Conservation (phyloP, 2,329 filamentous ascomycete species). For the Tolypocladium cylindrosporum region DNA sequence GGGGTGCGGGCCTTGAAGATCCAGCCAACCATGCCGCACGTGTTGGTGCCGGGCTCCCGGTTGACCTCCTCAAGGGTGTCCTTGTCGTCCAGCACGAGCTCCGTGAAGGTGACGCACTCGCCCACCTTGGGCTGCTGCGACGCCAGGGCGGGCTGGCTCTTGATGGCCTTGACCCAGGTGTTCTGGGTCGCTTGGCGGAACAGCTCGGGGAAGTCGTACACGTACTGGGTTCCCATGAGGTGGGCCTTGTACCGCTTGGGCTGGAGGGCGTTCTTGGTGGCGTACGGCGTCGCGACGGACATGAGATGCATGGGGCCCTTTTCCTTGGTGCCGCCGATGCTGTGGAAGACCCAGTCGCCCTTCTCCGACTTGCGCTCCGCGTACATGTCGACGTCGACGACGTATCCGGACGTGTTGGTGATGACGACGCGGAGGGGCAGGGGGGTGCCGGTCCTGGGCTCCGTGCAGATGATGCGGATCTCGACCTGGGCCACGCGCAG, state of each 20-base stretch:
- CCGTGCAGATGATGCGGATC: slow-evolving; percentile 96
- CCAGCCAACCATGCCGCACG: slow-evolving; percentile 98
- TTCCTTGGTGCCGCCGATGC: slow-evolving; percentile 89
- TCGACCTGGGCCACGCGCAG: slow-evolving; percentile 94
- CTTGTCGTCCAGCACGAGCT: slow-evolving; percentile 88
- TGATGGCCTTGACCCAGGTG: slow-evolving; percentile 71
- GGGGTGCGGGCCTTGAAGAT: slow-evolving; percentile 89
- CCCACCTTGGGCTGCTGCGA: slow-evolving; percentile 76
- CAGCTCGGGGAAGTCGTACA: slow-evolving; percentile 98
- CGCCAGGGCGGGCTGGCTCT: slow-evolving; percentile 62
- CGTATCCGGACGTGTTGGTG: slow-evolving; percentile 95
- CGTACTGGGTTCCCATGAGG: slow-evolving; percentile 97
- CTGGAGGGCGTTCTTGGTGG: slow-evolving; percentile 97
- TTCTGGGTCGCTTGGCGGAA: slow-evolving; percentile 98
- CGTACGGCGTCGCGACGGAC: slow-evolving; percentile 83
- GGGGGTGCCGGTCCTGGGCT: slow-evolving; percentile 70
- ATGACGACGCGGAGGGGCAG: slow-evolving; percentile 94
- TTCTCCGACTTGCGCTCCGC: slow-evolving; percentile 97
- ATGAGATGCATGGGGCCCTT: slow-evolving; percentile 92
- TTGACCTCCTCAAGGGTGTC: slow-evolving; percentile 89
- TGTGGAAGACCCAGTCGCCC: slow-evolving; percentile 97
- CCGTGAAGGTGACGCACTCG: slow-evolving; percentile 87
- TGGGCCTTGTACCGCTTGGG: slow-evolving; percentile 99
- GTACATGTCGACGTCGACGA: slow-evolving; percentile 96
- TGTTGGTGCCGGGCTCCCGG: slow-evolving; percentile 90